A percentile compares a stretch with the other conserved stretches of the same genome.
These are phyloP conservation scores for Zopfia rhizophila DNA, from an alignment of 2,329 filamentous ascomycete genomes.

Conservation along the genomic window DNA sequence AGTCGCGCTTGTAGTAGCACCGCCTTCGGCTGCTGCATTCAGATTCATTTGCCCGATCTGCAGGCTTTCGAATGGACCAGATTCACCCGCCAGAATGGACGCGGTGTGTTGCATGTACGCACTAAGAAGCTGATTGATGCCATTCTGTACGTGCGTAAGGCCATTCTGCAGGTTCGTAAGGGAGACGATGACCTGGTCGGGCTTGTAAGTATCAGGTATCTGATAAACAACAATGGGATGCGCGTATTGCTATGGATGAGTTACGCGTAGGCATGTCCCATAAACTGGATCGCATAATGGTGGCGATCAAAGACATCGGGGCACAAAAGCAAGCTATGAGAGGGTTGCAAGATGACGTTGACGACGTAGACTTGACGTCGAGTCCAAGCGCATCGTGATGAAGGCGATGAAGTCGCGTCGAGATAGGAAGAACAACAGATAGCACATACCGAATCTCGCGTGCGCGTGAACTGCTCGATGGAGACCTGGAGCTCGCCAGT, in stretches of 20 bases:
- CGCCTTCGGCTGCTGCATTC: conserved; percentile 42
- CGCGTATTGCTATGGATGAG: too few species aligned
- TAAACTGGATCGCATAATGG: conserved; percentile 34
- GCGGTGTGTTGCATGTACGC: conserved; percentile 92
- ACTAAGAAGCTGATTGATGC: conserved; percentile 80
- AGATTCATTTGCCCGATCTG: conserved; percentile 50
- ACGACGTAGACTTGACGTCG: background rate
- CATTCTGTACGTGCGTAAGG: conserved; percentile 52
- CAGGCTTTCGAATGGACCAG: conserved; percentile 51
- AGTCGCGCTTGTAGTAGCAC: conserved; percentile 28
- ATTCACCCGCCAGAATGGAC: conserved; percentile 69
- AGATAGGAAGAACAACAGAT: conserved; percentile 16
- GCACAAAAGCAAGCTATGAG: too few species aligned
- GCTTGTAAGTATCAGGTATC: conserved; percentile 49
- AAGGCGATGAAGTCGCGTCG: conserved; percentile 29
- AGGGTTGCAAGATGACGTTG: background rate
- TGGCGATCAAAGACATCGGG: conserved; percentile 29
- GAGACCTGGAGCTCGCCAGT: conserved; percentile 61
- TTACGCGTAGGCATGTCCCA: too few species aligned
- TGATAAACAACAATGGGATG: too few species aligned
- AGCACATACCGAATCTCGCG: conserved; percentile 80
- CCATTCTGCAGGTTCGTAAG: conserved; percentile 79
- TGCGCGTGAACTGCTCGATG: conserved; percentile 80
- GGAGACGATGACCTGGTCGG: conserved; percentile 74
- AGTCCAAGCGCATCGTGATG: conserved; percentile 10